Evolutionary conservation across 495 filamentous ascomycete genomes (phyloP).

Genomic region (Choiromyces venosus): DNA sequence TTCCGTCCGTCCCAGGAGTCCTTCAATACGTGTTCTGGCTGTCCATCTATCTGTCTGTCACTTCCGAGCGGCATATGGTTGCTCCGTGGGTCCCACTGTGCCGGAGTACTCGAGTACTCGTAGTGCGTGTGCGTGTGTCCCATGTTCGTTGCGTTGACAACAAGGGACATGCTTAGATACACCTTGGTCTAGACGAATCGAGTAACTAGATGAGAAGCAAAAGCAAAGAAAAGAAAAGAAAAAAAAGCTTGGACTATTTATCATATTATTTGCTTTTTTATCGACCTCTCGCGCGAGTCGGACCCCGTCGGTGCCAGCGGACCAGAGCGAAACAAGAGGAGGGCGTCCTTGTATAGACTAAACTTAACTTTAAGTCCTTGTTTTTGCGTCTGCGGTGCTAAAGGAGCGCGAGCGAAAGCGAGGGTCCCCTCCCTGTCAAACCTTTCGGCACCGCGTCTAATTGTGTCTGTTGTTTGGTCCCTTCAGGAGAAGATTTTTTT

Average conservation of each 20-base stretch:
- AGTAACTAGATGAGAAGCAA: conserved; percentile 29
- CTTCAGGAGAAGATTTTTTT: too few relatives aligned
- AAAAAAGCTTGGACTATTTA: not conserved
- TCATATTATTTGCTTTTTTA: not conserved
- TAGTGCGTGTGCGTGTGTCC: conserved; percentile 16
- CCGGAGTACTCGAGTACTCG: too few relatives aligned
- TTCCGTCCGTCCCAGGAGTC: not conserved
- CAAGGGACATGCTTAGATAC: not conserved
- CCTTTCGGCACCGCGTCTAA: too few relatives aligned
- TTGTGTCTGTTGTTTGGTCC: too few relatives aligned
- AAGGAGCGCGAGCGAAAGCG: too few relatives aligned
- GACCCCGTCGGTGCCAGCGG: conserved; percentile 29
- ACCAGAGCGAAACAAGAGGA: not conserved
- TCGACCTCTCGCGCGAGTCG: conserved; percentile 29
- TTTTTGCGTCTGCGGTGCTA: too few relatives aligned
- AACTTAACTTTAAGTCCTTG: too few relatives aligned
- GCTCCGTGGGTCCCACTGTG: conserved; percentile 29
- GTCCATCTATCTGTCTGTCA: not conserved
- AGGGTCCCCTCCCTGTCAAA: too few relatives aligned
- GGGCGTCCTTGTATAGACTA: too few relatives aligned
- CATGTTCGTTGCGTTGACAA: not conserved
- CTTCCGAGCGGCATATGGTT: conserved; percentile 26
- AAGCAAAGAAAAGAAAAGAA: not conserved
- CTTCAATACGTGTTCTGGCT: not conserved
- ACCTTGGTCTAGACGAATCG: conserved; percentile 14